Percentiles rank a stretch among this genome's conserved stretches.
These are phyloP conservation scores for Brassica carinata DNA, from an alignment of 345 rosid species.

Conservation along the genomic window DNA sequence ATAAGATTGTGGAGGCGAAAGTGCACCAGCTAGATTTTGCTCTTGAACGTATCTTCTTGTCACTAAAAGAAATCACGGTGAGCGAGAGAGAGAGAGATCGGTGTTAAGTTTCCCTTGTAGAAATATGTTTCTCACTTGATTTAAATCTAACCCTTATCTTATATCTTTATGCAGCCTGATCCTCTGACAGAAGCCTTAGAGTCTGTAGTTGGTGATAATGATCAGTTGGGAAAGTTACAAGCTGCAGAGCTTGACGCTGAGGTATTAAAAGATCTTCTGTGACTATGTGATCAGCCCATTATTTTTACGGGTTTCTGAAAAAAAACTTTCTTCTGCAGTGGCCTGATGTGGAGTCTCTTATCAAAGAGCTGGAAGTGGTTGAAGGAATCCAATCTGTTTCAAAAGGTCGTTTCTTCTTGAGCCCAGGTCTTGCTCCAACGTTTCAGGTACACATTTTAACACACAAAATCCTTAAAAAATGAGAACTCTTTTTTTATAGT, in stretches of 20 bases:
- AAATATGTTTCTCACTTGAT: too few species aligned
- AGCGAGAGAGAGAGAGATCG: too few species aligned
- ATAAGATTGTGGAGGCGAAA: too few species aligned
- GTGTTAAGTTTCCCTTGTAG: too few species aligned
- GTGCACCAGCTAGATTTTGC: conserved; percentile 84
- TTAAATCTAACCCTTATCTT: too few species aligned
- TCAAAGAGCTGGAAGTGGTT: conserved; percentile 72
- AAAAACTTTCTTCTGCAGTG: conserved; percentile 50
- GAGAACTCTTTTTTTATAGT: not conserved
- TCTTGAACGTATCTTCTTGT: conserved; percentile 80
- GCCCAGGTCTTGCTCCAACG: conserved; percentile 93
- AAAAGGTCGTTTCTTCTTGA: conserved; percentile 84
- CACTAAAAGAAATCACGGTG: conserved; percentile 81
- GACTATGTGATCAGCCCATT: not conserved
- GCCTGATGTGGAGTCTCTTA: too few species aligned
- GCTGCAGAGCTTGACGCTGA: conserved; percentile 69
- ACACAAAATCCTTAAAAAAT: not conserved
- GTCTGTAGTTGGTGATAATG: conserved; percentile 65
- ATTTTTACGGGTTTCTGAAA: not conserved
- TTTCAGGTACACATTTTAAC: conserved; percentile 41
- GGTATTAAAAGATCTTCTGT: conserved; percentile 46
- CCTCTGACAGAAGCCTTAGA: conserved; percentile 79
- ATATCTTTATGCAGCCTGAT: conserved; percentile 83
- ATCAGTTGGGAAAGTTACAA: conserved; percentile 59
- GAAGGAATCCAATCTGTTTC: conserved; percentile 78